Percentiles rank a stretch among this genome's conserved stretches.
Evolutionary conservation across 2,329 filamentous ascomycete genomes (phyloP).

Genomic region (Onygenales sp.): DNA sequence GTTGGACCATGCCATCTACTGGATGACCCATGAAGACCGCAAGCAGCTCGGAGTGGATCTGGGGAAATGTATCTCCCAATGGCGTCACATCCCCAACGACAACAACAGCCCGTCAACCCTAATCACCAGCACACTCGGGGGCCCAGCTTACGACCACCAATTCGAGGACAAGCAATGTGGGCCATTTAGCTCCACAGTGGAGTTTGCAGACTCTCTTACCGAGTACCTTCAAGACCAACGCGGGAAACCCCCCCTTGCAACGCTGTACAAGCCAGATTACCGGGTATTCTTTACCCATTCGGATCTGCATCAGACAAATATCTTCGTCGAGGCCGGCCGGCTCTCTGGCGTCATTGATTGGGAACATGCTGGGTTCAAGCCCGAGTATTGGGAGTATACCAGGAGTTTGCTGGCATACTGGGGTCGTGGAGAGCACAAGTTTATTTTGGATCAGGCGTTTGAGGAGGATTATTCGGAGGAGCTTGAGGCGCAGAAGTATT

Average conservation of each 20-base stretch:
- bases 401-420: slow-evolving; percentile 3
- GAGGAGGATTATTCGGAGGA: slow-evolving; percentile 9
- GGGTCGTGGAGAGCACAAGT: neutral
- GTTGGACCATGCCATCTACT: slow-evolving; percentile 4
- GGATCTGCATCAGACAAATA: slow-evolving; percentile 8
- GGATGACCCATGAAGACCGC: slow-evolving; percentile 9
- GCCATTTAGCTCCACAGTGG: slow-evolving; percentile 7
- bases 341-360: slow-evolving; percentile 9
- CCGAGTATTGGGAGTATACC: slow-evolving; percentile 11
- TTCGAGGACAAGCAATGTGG: slow-evolving; percentile 5
- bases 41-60: slow-evolving; percentile 10
- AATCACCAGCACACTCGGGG: slow-evolving; percentile 7
- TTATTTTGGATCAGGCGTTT: slow-evolving; percentile 1
- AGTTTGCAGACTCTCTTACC: slow-evolving; percentile 7
- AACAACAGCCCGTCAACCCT: neutral
- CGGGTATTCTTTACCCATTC: slow-evolving; percentile 10
- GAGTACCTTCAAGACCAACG: slow-evolving; percentile 2
- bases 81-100: slow-evolving; percentile 9
- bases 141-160: slow-evolving; percentile 5
- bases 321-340: slow-evolving; percentile 5
- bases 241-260: slow-evolving; percentile 5
- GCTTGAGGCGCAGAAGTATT: slow-evolving; percentile 4
- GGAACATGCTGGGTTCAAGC: slow-evolving; percentile 8
- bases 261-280: slow-evolving; percentile 9
- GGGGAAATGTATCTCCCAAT: slow-evolving; percentile 6